These are phyloP conservation scores for Mycocentrospora acerina DNA, from an alignment of 2,329 filamentous ascomycete species.

Conservation along the genomic window DNA sequence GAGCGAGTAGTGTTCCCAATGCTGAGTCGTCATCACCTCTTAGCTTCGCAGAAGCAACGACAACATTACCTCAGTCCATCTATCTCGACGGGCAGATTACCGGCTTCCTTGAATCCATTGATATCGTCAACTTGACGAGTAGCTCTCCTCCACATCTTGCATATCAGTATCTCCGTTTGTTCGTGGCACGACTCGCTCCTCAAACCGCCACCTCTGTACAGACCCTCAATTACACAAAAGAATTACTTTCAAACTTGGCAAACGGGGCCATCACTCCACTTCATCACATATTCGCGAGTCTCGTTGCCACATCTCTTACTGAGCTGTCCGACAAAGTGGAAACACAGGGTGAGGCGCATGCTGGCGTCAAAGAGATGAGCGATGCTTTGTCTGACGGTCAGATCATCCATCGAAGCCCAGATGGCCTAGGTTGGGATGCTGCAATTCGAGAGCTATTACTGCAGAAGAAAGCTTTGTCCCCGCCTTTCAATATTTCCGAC, in stretches of 20 bases:
- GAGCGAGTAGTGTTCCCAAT: slow-evolving; percentile 32
- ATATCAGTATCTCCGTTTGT: slow-evolving; percentile 39
- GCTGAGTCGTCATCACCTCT: slow-evolving; percentile 32
- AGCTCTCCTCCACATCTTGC: slow-evolving; percentile 38
- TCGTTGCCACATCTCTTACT: slow-evolving; percentile 37
- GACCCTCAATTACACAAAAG: slow-evolving; percentile 27
- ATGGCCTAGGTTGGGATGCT: slow-evolving; percentile 38
- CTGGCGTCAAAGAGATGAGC: slow-evolving; percentile 40
- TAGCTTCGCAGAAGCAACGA: slow-evolving; percentile 26
- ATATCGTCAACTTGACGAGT: slow-evolving; percentile 26
- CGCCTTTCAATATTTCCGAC: slow-evolving; percentile 21
- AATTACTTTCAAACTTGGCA: slow-evolving; percentile 30
- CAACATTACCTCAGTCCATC: slow-evolving; percentile 25
- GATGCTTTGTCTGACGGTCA: slow-evolving; percentile 35
- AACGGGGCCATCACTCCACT: slow-evolving; percentile 34
- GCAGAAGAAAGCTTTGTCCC: slow-evolving; percentile 29
- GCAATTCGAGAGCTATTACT: slow-evolving; percentile 36
- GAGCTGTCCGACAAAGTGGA: slow-evolving; percentile 39
- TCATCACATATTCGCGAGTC: slow-evolving; percentile 38
- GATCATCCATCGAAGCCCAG: slow-evolving; percentile 32
- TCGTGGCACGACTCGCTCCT: slow-evolving; percentile 32
- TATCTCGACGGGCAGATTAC: slow-evolving; percentile 35
- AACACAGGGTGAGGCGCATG: slow-evolving; percentile 38
- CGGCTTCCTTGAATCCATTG: slow-evolving; percentile 35
- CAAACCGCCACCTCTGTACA: slow-evolving; percentile 25